Evolutionary conservation across 2,329 filamentous ascomycete genomes (phyloP).

Genomic region (Ilyonectria sp.): DNA sequence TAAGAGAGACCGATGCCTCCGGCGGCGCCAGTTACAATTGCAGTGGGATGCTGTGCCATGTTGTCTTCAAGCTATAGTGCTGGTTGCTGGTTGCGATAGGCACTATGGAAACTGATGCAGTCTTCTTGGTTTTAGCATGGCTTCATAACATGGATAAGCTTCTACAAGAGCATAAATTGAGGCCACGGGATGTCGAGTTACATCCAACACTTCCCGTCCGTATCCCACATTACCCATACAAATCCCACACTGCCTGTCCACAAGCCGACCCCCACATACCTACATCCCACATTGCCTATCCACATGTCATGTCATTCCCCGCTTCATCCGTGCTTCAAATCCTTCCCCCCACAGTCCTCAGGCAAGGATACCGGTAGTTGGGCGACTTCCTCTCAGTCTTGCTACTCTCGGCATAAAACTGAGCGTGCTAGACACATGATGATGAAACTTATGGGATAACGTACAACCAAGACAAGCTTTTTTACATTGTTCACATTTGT

Average conservation of each 20-base stretch:
- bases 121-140: not conserved
- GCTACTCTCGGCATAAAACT: not conserved
- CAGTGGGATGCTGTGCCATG: not conserved
- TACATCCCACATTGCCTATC: not conserved
- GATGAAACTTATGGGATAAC: not conserved
- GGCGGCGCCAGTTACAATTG: not conserved
- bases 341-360: not conserved
- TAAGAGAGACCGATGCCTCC: not conserved
- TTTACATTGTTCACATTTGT: not conserved
- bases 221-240: not conserved
- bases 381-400: not conserved
- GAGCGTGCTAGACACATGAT: not conserved
- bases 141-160: not conserved
- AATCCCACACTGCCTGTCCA: not conserved
- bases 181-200: not conserved
- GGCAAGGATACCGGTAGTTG: not conserved
- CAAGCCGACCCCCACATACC: not conserved
- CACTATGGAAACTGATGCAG: not conserved
- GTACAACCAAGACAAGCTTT: not conserved
- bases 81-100: not conserved
- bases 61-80: not conserved
- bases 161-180: not conserved
- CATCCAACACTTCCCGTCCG: not conserved
- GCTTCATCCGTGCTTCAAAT: not conserved
- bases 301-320: not conserved